Evolutionary conservation across 2,329 filamentous ascomycete species (phyloP).

Genomic region (Dactylonectria macrodidyma): DNA sequence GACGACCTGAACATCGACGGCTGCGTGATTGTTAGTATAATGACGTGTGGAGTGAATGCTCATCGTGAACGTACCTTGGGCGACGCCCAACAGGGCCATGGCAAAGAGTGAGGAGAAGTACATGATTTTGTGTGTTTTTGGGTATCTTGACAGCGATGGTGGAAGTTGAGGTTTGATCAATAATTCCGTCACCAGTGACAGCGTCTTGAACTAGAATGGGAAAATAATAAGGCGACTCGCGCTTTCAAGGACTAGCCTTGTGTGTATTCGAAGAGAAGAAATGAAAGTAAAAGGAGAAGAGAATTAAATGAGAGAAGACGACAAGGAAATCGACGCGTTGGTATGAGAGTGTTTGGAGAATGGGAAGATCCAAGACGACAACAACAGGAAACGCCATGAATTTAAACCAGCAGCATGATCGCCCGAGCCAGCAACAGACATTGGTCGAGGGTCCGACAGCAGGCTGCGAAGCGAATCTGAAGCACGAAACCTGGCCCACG

Average conservation of each 20-base stretch:
- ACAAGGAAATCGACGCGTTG: slow-evolving; percentile 46
- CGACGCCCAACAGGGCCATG: slow-evolving; percentile 63
- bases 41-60: too few species aligned
- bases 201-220: not conserved
- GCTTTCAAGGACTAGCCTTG: slow-evolving; percentile 52
- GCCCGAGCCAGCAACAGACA: not conserved
- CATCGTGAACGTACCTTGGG: slow-evolving; percentile 57
- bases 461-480: slow-evolving; percentile 45
- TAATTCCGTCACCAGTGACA: slow-evolving; percentile 26
- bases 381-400: slow-evolving; percentile 54
- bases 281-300: slow-evolving; percentile 39
- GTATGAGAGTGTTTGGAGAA: slow-evolving; percentile 39
- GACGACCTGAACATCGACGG: slow-evolving; percentile 71
- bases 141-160: slow-evolving; percentile 36
- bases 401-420: slow-evolving; percentile 53
- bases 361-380: slow-evolving; percentile 39
- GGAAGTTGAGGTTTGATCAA: slow-evolving; percentile 46
- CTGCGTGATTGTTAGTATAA: slow-evolving; percentile 43
- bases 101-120: slow-evolving; percentile 64
- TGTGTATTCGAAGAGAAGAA: slow-evolving; percentile 37
- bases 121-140: slow-evolving; percentile 61
- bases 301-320: slow-evolving; percentile 44
- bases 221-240: slow-evolving; percentile 47
- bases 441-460: slow-evolving; percentile 27
- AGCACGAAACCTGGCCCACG: slow-evolving; percentile 36